Evolutionary conservation across 2,329 filamentous ascomycete genomes (phyloP), one percentile per base, ranked within the genome.

Genomic region (Trichoderma lentiforme): DNA sequence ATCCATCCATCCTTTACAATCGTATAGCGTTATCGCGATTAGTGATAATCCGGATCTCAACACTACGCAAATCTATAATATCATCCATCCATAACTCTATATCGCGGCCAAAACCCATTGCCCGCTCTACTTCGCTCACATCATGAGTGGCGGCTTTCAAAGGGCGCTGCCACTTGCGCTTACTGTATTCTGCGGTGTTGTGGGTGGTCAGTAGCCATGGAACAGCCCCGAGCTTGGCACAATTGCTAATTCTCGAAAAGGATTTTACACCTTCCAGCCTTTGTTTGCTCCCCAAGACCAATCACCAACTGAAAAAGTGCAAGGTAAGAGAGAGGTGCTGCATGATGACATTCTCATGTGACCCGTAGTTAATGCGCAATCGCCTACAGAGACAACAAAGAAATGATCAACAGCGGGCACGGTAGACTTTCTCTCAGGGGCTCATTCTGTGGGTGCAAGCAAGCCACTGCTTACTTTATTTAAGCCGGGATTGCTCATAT

Each of bases 221-320:
- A 36, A 18, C 24, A 43, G 3, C 36, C 60, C 30, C 43, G 24
- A 4, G 39, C 21, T 18, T 3, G 18, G 3, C 56, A 28, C 28
- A 9, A 51, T 72, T 72, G 32, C 56, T 36, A 26, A 39, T 14
- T 6, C 6, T 24, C 34, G 14, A 53, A 18, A 67, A 83, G 81
- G 81, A 53, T 77, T 78, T 32, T 83, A 83, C 72, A 82, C 81
- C 2, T 83, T 82, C 61, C 77, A 80, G 47, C 81, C 81, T 26
- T 75, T 80, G 30, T 75, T 83, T 67, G 78, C 77, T 2, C 76
- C 76, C 8, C 65, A 66, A 4, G 73, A 78, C 56, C 74, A 71
- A 39, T 18, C 18, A 34, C 73, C 5, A 68, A 70, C 24, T 63
- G 73, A 7, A 34, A 71, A 32, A 7, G 72, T 24, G 68, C 73